These are phyloP conservation scores for Stachybotrys elegans DNA, from an alignment of 2,329 filamentous ascomycete genomes.

Conservation along the genomic window DNA sequence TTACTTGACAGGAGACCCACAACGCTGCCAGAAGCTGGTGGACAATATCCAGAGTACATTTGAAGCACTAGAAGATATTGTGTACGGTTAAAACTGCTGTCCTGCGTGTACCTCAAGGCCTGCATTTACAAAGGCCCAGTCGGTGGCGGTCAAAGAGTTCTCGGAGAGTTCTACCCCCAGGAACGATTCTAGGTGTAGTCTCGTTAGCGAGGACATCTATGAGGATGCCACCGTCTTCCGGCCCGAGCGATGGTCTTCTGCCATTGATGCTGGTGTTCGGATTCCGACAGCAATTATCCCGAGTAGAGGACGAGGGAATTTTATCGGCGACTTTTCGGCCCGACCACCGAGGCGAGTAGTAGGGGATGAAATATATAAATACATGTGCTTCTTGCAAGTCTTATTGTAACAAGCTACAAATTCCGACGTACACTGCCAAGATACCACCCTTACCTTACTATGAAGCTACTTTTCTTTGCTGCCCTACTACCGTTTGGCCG, in stretches of 20 bases:
- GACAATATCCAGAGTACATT: neutral
- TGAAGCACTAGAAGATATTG: neutral
- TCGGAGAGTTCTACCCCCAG: neutral
- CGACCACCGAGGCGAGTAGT: too few relatives aligned
- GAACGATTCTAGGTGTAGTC: neutral
- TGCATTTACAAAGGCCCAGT: neutral
- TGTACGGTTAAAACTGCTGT: neutral
- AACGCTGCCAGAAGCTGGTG: neutral
- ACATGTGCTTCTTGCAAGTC: too few relatives aligned
- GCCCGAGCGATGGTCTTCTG: slow-evolving; percentile 1
- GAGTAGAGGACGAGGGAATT: too few relatives aligned
- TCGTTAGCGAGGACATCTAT: neutral
- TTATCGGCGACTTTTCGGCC: too few relatives aligned
- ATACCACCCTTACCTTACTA: neutral
- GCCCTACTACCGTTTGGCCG: neutral
- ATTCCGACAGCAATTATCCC: too few relatives aligned
- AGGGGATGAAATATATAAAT: too few relatives aligned
- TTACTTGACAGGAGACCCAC: neutral
- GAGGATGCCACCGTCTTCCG: neutral
- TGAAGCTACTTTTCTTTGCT: neutral
- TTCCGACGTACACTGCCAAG: neutral
- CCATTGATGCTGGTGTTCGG: too few relatives aligned
- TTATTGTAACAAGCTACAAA: neutral
- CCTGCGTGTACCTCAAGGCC: neutral
- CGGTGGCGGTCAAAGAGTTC: neutral